Percentiles rank a stretch among this genome's conserved stretches.
Evolutionary conservation across 1,284 basidiomycete genomes (phyloP).

Genomic region (Vanrija sp.): DNA sequence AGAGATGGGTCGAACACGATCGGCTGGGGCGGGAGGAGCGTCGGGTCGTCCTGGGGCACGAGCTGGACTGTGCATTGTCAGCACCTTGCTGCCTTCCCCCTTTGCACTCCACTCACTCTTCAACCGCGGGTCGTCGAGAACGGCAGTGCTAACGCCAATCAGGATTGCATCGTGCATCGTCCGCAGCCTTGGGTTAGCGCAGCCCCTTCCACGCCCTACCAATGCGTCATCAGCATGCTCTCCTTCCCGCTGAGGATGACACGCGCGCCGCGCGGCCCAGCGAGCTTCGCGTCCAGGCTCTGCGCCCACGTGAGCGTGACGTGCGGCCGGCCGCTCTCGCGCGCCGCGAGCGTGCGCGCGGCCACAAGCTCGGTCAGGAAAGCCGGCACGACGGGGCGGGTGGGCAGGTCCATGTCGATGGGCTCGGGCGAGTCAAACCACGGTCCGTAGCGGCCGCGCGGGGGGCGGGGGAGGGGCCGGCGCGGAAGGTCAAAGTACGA

Average conservation of each 20-base stretch:
- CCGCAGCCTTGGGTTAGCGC: constrained; percentile 60
- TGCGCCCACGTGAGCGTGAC: constrained; percentile 92
- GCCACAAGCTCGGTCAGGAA: constrained; percentile 14
- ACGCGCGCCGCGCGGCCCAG: constrained; percentile 67
- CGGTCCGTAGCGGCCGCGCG: no score
- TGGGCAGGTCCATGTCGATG: no score
- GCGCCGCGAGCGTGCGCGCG: neutral
- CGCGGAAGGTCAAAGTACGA: no score
- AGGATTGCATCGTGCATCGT: constrained; percentile 89
- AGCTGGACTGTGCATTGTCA: constrained; percentile 27
- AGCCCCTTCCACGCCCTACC: constrained; percentile 53
- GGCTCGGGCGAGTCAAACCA: no score
- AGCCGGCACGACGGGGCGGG: neutral
- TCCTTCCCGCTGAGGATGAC: constrained; percentile 78
- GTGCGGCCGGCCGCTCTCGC: constrained; percentile 26
- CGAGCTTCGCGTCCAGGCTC: constrained; percentile 89
- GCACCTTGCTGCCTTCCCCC: no score
- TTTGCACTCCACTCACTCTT: constrained; percentile 61
- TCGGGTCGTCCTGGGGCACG: constrained; percentile 21
- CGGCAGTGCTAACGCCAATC: constrained; percentile 81
- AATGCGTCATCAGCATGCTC: constrained; percentile 93
- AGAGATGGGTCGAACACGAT: constrained; percentile 77
- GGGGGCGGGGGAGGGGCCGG: no score
- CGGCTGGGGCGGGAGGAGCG: constrained; percentile 61
- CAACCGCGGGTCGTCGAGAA: constrained; percentile 89